Evolutionary conservation across 768 basidiomycete species (phyloP), one percentile per base, ranked within the genome.

Genomic region (Candolleomyces aberdarensis): DNA sequence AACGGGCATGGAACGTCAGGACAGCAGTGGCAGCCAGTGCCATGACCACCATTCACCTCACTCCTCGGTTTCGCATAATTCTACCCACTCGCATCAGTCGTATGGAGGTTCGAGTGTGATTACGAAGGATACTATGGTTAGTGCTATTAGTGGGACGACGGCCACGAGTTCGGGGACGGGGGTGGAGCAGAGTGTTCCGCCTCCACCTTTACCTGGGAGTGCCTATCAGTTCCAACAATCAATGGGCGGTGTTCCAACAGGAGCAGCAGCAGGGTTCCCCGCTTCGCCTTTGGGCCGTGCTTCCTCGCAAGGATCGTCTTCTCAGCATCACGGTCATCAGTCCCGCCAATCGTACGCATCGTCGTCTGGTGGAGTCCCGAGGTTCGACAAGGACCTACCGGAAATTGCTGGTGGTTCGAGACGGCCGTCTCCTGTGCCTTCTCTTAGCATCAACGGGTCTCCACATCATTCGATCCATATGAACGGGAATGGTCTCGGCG

Each of bases 371-470:
- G 53, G 53, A 19, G 19, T 55, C 1, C 53, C 54, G 39, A 40
- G 40, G 54, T 32, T 56, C 8, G 54, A 56, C 26, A 56, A 56
- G 40, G 54, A 56, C n/a, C 40, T 56, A n/a, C 54, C 54, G 15
- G n/a, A 19, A 4, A 43, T 56, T 36, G 26, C 31, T 43, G 54
- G 54, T n/a, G 36, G 39, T 19, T 13, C 19, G 54, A 56, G 54
- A 56, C 39, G 54, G 41, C 39, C 36, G 31, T 56, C 54, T 14
- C 54, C 54, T 14, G 54, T 43, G 5, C 54, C 54, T 56, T 40
- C 54, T 13, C 54, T 56, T 39, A 56, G 22, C 54, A 19, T 56
- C 40, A 56, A 56, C 54, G 54, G 54, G n/a, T 56, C 54, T 10
- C 54, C 54, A 13, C 54, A 56, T 13, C 36, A 20, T 14, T 20